Evolutionary conservation across 2,329 filamentous ascomycete genomes (phyloP).

Genomic region (Graphilbum fragrans): DNA sequence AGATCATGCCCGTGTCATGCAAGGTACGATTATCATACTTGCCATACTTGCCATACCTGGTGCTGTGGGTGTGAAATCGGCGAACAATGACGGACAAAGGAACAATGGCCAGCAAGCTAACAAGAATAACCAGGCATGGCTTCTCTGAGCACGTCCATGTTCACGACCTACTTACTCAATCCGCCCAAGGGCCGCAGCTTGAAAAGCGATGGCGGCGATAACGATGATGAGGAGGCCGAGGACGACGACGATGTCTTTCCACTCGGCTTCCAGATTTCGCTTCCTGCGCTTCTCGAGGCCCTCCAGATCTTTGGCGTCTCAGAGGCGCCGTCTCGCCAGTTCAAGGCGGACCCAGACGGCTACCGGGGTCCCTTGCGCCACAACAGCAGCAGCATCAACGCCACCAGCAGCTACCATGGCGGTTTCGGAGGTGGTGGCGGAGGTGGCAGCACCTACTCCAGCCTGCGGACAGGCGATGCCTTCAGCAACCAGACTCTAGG

Average conservation of each 20-base stretch:
- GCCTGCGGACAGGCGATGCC: conserved; percentile 41
- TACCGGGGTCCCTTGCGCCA: conserved; percentile 51
- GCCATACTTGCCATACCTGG: too few species aligned
- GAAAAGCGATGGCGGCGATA: conserved; percentile 7
- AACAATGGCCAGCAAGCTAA: background rate
- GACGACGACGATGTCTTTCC: conserved; percentile 28
- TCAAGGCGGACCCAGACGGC: conserved; percentile 45
- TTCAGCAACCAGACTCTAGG: conserved; percentile 77
- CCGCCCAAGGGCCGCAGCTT: conserved; percentile 16
- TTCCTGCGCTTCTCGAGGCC: conserved; percentile 80
- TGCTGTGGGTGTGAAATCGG: too few species aligned
- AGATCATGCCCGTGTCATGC: conserved; percentile 82
- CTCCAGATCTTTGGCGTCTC: conserved; percentile 92
- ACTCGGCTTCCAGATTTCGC: conserved; percentile 67
- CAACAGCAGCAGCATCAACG: conserved; percentile 26
- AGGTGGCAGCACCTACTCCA: background rate
- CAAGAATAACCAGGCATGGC: conserved; percentile 49
- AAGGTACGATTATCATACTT: conserved; percentile 61
- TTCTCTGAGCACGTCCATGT: conserved; percentile 80
- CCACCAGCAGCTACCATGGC: background rate
- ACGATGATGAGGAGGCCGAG: conserved; percentile 24
- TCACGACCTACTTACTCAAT: conserved; percentile 71
- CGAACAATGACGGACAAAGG: too few species aligned
- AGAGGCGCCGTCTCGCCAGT: conserved; percentile 37
- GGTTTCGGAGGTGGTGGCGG: background rate